Conservation (phyloP, 2,329 filamentous ascomycete genomes). For the Blastomyces percursus region DNA sequence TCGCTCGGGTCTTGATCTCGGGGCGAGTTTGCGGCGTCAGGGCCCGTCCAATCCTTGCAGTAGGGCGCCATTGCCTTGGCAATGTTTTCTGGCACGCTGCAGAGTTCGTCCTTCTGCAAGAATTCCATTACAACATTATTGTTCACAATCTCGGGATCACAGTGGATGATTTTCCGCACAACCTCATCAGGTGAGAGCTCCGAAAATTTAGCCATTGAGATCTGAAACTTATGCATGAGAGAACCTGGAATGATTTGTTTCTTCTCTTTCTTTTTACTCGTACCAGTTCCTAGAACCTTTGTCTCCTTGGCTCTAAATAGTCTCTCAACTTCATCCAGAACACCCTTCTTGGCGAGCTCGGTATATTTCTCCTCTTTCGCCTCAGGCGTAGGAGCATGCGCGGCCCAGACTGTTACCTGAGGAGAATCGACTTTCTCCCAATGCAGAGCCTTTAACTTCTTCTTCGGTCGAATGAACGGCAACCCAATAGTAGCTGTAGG, state of each 20-base stretch:
- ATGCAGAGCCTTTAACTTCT: constrained; percentile 98
- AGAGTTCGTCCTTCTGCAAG: constrained; percentile 81
- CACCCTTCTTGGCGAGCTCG: constrained; percentile 85
- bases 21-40: constrained; percentile 63
- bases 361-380: constrained; percentile 92
- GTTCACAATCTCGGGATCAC: constrained; percentile 77
- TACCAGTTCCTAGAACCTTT: constrained; percentile 62
- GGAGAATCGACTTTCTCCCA: constrained; percentile 98
- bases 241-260: constrained; percentile 93
- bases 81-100: constrained; percentile 82
- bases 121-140: constrained; percentile 95
- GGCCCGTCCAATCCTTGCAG: constrained; percentile 90
- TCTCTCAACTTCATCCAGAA: constrained; percentile 94
- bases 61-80: constrained; percentile 89
- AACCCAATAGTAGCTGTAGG: constrained; percentile 52
- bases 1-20: constrained; percentile 80
- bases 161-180: constrained; percentile 89
- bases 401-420: constrained; percentile 85
- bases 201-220: constrained; percentile 90
- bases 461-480: constrained; percentile 81
- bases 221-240: constrained; percentile 81
- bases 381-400: constrained; percentile 72
- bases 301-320: constrained; percentile 96
- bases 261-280: constrained; percentile 75
- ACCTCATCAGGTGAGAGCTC: constrained; percentile 71